Conservation (phyloP, 352 stramenopile species). For the Aphanomyces cochlioides region DNA sequence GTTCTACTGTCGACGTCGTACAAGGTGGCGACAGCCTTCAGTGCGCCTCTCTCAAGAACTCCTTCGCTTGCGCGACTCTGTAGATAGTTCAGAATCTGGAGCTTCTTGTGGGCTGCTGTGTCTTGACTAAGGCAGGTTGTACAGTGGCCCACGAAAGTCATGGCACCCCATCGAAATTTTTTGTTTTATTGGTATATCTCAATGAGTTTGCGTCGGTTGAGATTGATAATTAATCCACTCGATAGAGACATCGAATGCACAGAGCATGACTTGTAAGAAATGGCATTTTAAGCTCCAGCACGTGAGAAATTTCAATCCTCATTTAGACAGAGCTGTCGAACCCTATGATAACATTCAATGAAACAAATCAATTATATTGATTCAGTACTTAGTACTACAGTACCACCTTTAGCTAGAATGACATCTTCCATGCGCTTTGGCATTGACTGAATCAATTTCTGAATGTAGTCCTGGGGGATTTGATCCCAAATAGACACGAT, state of each 20-base stretch:
- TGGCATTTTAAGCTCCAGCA: too few species aligned
- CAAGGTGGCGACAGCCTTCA: too few species aligned
- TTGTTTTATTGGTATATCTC: not conserved
- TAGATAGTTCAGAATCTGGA: too few species aligned
- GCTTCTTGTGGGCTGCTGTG: too few species aligned
- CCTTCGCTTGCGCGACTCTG: too few species aligned
- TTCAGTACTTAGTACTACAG: not conserved
- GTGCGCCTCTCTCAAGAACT: too few species aligned
- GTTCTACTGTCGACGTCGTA: too few species aligned
- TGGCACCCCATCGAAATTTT: not conserved
- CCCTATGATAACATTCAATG: not conserved
- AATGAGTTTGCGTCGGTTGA: not conserved
- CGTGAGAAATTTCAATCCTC: not conserved
- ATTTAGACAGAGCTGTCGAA: not conserved
- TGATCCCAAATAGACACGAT: not conserved
- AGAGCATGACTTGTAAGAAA: too few species aligned
- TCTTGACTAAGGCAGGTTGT: too few species aligned
- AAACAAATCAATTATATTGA: slow-evolving; percentile 5
- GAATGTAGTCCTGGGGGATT: not conserved
- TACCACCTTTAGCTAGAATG: not conserved
- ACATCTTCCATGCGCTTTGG: not conserved
- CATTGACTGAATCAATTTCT: not conserved
- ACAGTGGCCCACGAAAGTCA: slow-evolving; percentile 4
- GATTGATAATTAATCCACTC: not conserved
- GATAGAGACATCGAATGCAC: too few species aligned